phyloP scores from a whole-genome alignment of 2,329 filamentous ascomycete species.

The Penicillium brevicompactum region DNA sequence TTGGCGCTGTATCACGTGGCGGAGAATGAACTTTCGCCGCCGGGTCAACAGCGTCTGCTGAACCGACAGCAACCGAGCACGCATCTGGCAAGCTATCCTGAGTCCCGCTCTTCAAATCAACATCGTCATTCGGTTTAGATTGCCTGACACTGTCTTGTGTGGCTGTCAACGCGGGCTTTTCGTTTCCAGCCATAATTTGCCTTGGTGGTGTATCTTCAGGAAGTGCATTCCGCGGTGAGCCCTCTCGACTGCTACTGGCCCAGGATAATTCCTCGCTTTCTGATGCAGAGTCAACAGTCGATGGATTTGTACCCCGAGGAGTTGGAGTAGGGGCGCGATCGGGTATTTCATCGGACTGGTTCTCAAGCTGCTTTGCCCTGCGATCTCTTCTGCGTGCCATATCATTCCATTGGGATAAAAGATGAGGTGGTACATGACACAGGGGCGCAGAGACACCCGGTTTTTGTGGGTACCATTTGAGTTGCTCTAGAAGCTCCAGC shows the following conservation, averaged over 20 bases:
- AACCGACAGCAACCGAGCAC: not conserved
- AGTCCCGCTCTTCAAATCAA: not conserved
- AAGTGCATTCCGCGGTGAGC: constrained; percentile 16
- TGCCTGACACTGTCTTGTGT: not conserved
- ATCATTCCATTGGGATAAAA: constrained; percentile 41
- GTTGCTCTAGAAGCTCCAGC: constrained; percentile 48
- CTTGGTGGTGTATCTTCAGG: constrained; percentile 30
- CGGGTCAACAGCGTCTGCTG: not conserved
- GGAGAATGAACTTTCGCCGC: not conserved
- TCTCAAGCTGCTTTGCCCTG: constrained; percentile 3
- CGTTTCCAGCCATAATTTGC: not conserved
- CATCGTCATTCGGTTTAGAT: not conserved
- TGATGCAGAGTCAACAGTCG: constrained; percentile 13
- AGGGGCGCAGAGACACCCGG: constrained; percentile 28
- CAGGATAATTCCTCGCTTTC: not conserved
- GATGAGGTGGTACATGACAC: constrained; percentile 37
- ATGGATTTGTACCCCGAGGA: constrained; percentile 17
- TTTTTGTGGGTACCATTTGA: constrained; percentile 39
- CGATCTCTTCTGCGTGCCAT: constrained; percentile 21
- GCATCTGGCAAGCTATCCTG: not conserved
- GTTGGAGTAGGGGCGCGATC: constrained; percentile 11
- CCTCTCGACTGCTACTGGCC: not conserved
- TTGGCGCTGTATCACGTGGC: not conserved
- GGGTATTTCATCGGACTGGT: not conserved
- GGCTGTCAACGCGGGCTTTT: not conserved